Evolutionary conservation across 805 yeast genomes (phyloP).

Genomic region (Candida insectorum): DNA sequence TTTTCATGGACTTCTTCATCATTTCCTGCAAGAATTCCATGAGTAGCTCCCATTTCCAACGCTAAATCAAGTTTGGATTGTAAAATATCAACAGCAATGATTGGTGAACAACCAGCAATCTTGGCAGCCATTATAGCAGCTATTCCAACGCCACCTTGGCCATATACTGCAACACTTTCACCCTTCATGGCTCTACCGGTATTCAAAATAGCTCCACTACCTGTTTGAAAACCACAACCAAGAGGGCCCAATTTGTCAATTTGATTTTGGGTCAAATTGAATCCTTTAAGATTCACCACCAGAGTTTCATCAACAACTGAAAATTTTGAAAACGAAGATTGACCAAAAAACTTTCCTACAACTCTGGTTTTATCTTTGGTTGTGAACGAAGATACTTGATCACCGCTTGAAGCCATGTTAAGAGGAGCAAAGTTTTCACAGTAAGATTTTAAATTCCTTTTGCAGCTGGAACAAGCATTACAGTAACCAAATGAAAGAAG

Average conservation of each 20-base stretch:
- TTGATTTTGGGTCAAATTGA: neutral
- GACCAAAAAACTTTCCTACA: too few relatives aligned
- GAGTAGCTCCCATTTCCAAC: slow-evolving; percentile 10
- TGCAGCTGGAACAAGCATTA: too few relatives aligned
- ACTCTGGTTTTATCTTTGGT: too few relatives aligned
- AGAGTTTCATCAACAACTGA: too few relatives aligned
- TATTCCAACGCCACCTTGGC: slow-evolving; percentile 10
- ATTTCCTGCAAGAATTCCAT: slow-evolving; percentile 7
- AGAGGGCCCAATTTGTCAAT: slow-evolving; percentile 6
- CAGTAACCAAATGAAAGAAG: too few relatives aligned
- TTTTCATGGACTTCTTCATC: slow-evolving; percentile 7
- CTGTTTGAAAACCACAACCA: slow-evolving; percentile 11
- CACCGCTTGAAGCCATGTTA: too few relatives aligned
- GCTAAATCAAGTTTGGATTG: slow-evolving; percentile 8
- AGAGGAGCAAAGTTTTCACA: too few relatives aligned
- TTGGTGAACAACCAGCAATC: slow-evolving; percentile 8
- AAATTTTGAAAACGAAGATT: too few relatives aligned
- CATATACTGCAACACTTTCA: slow-evolving; percentile 7
- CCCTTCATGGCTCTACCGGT: slow-evolving; percentile 7
- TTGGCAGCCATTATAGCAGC: slow-evolving; percentile 12
- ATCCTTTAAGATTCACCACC: too few relatives aligned
- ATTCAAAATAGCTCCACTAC: slow-evolving; percentile 7
- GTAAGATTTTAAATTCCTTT: too few relatives aligned
- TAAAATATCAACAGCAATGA: slow-evolving; percentile 9
- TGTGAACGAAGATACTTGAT: too few relatives aligned